These are phyloP conservation scores for Chytriomyces confervae DNA, from an alignment of 192 early-diverging fungal species.

Conservation along the genomic window DNA sequence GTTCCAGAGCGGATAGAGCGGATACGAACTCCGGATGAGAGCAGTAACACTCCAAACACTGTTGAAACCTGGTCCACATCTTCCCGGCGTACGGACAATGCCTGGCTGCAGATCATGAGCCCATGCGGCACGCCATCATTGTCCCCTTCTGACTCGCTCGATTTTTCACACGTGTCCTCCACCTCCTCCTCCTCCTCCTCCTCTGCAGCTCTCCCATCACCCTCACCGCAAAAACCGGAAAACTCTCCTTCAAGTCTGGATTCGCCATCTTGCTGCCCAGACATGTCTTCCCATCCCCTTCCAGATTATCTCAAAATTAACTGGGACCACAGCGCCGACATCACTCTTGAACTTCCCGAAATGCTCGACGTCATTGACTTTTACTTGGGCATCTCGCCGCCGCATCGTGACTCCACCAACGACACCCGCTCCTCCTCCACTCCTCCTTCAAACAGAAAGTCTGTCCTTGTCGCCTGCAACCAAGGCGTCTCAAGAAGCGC, in stretches of 20 bases:
- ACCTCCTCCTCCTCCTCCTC: background rate
- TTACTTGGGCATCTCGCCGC: background rate
- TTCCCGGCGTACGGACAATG: background rate
- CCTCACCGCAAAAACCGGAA: background rate
- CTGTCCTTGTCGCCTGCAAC: conserved; percentile 85
- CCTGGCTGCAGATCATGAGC: background rate
- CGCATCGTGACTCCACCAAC: too few relatives aligned
- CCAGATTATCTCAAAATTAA: conserved; percentile 35
- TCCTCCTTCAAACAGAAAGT: background rate
- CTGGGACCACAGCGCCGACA: conserved; percentile 76
- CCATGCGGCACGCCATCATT: background rate
- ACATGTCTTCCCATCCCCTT: background rate
- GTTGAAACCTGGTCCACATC: background rate
- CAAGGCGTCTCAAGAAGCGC: conserved; percentile 89
- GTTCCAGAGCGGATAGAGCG: background rate
- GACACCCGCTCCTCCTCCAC: too few relatives aligned
- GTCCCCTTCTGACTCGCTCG: background rate
- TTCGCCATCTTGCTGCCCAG: background rate
- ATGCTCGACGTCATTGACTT: background rate
- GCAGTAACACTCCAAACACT: background rate
- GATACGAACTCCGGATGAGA: background rate
- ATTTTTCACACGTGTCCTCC: background rate
- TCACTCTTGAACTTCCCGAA: conserved; percentile 41
- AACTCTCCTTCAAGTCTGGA: background rate
- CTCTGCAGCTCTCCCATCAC: background rate